Base-by-base conservation (phyloP, 2,329 filamentous ascomycete genomes). In the Colletotrichum siamense region DNA sequence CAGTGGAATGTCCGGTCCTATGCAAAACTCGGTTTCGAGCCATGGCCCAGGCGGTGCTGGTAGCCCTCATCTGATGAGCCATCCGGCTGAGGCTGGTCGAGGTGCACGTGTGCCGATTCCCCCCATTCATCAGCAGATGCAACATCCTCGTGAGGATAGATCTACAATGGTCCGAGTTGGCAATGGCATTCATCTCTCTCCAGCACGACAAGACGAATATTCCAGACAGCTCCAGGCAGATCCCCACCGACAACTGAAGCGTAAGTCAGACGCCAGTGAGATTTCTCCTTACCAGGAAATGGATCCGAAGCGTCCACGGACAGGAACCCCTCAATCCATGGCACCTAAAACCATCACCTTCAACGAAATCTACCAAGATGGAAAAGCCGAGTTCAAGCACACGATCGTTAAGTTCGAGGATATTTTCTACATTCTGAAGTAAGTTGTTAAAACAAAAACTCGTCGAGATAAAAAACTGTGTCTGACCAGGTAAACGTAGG, bases 301-400 rank as follows among this genome's bases (percentile, higher is more conserved):
- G 3, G 64, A 73, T 13, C 7, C 13, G 10, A 76, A 76, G 34
- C 70, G 73, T 13, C 16, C 70, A 2, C 73, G 73, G 26, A 49
- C 63, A 3, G 70, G 39, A 8, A 64, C 12, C 8, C 70, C 64
- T 8, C 64, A 61, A 2, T 64, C 63, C 3, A 66, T 73, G 26
- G 73, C 73, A 6, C 73, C 70, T 3, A 24, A 28, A 6, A 82
- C 28, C 5, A 75, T 80, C 49, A 71, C 59, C 3, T 80, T 79
- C 13, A 57, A 79, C 10, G 78, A 80, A 15, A 77, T 80, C 6
- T 78, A 78, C 18, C 79, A 79, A 36, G 66, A 73, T 16, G 79
- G 79, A 6, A 73, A 78, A 7, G 75, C 79, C 6, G 49, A 77
- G 24, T 72, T 77, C 32, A 79, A 78, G 75, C 77, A 79, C 39